Base-by-base conservation (phyloP, 805 yeast genomes). In the Komagataella ulmi region DNA sequence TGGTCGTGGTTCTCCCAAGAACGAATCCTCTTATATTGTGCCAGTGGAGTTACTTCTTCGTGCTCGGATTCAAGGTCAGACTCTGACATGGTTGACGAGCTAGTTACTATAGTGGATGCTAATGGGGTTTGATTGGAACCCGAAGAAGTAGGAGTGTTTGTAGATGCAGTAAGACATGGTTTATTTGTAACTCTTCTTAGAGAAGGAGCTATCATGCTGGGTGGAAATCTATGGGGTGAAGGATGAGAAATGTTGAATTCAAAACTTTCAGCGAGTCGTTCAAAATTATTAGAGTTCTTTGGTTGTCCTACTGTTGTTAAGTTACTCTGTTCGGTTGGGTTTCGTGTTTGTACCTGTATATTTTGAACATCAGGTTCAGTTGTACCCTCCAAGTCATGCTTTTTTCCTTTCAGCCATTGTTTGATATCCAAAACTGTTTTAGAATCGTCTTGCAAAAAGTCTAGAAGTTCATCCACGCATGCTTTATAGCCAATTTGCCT, bases 401-500 rank as follows among this genome's bases (percentile, higher is more conserved):
- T 65, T 58, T 69, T 75, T 23, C 73, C 67, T 17, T 75, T 61
- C 1, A 73, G 75, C 82, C 82, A 78, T 55, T 74, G 72, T 55
- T 76, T 80, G 6, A 76, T 62, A 56, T 78, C 81, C 24, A 3
- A 56, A 59, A 4, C 50, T 58, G 30, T 40, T 36, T 46, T 18
- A 40, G 70, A 74, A 17, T 64, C 68, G 10, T 61, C 55, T 10
- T 72, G 61, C 7, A 79, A 60, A 24, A 69, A 63, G 14, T 63
- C 65, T 6, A 78, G 58, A 21, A 83, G 56, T 54, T 83, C 88
- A 54, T 81, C 77, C 2, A 83, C 54, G 57, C 86, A 81, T 36
- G 76, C 77, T 46, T 81, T 59, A 58, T 83, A 83, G 0, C 90
- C 90, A 52, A 73, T 74, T 50, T 75, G 72, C 50, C 70, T 72